Percentiles rank a stretch among this genome's conserved stretches.
These are phyloP conservation scores for Jimgerdemannia lactiflua DNA, from an alignment of 192 early-diverging fungal genomes.

Conservation along the genomic window DNA sequence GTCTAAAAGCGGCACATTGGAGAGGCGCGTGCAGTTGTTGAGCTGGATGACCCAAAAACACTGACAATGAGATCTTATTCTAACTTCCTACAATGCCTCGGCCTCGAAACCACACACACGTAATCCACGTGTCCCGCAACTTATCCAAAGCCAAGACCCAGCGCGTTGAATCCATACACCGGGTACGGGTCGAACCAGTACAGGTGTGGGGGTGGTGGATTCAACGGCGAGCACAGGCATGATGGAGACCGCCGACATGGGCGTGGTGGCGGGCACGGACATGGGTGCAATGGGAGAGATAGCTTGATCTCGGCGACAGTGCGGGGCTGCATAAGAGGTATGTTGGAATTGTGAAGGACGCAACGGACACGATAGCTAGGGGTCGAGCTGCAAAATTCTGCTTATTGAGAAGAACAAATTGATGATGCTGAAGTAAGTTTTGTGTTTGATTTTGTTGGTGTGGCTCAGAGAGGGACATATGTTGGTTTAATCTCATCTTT, in stretches of 20 bases:
- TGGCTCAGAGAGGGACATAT: not conserved
- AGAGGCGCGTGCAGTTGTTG: no score
- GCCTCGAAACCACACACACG: no score
- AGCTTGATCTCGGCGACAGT: constrained; percentile 75
- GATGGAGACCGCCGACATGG: constrained; percentile 25
- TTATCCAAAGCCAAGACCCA: no score
- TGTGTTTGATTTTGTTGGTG: not conserved
- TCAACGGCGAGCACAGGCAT: constrained; percentile 37
- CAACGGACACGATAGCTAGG: constrained; percentile 63
- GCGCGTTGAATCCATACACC: no score
- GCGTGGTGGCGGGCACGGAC: constrained; percentile 42
- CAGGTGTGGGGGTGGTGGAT: constrained; percentile 29
- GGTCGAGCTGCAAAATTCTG: constrained; percentile 79
- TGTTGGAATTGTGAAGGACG: constrained; percentile 93
- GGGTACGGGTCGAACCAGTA: not conserved
- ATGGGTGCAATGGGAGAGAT: constrained; percentile 48
- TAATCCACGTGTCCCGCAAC: no score
- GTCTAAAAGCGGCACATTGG: no score
- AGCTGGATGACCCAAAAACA: no score
- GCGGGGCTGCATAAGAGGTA: constrained; percentile 96
- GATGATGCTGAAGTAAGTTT: constrained; percentile 51
- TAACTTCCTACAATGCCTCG: no score
- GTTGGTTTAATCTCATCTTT: not conserved
- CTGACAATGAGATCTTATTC: no score
- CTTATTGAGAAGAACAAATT: constrained; percentile 76